Conservation (phyloP, 129 eudicot genomes). For the Gnaphalium uliginosum region DNA sequence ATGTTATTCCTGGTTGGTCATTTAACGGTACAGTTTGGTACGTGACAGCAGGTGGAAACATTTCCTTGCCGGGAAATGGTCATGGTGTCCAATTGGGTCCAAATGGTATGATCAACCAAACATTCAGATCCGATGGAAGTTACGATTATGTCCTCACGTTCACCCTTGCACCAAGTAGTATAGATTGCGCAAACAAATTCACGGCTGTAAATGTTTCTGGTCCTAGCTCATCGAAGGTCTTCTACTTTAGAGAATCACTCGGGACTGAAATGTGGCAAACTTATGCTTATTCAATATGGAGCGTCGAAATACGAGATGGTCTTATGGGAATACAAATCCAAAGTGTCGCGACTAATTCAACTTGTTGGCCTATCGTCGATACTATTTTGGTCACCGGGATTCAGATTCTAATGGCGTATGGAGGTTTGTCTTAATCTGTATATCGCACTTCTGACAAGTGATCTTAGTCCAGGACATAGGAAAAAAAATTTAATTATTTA, state of each 20-base stretch:
- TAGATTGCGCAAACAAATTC: conserved; percentile 26
- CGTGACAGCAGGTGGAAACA: conserved; percentile 23
- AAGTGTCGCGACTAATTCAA: conserved; percentile 25
- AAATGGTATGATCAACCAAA: conserved; percentile 45
- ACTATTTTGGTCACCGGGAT: conserved; percentile 22
- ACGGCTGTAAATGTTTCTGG: conserved; percentile 38
- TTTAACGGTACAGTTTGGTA: conserved; percentile 39
- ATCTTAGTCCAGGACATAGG: neutral
- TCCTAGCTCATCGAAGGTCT: conserved; percentile 23
- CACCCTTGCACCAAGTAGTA: conserved; percentile 31
- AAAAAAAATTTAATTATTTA: no score
- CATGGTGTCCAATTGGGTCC: conserved; percentile 51
- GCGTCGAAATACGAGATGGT: conserved; percentile 1
- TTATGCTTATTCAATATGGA: conserved; percentile 35
- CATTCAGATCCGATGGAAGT: conserved; percentile 28
- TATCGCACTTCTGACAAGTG: neutral
- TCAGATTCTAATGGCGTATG: neutral
- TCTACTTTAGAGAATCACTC: conserved; percentile 11
- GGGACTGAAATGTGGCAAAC: conserved; percentile 42
- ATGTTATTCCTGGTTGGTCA: conserved; percentile 44
- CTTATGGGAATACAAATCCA: conserved; percentile 27
- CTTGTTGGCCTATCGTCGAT: conserved; percentile 42
- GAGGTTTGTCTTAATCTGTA: conserved; percentile 16
- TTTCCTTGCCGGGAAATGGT: conserved; percentile 35
- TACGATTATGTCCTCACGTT: conserved; percentile 39